A percentile compares a stretch with the other conserved stretches of the same genome.
Conservation (phyloP, 2,329 filamentous ascomycete genomes). For the Xenosphaeropsis pyriputrescens region DNA sequence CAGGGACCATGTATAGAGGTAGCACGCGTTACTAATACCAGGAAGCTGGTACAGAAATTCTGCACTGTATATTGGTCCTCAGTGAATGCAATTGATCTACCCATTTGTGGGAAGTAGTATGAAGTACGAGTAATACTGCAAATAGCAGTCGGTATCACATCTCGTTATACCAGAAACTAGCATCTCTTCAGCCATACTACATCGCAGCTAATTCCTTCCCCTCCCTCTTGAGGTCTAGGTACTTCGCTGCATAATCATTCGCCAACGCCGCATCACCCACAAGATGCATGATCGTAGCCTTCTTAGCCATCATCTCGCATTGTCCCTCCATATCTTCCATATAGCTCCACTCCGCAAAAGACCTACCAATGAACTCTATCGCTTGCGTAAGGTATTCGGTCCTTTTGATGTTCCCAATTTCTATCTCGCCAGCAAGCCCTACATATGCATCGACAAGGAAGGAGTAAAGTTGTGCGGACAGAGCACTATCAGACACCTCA, state of each 20-base stretch:
- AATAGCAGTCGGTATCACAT: too few relatives aligned
- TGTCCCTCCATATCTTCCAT: slow-evolving; percentile 43
- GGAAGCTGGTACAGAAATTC: too few relatives aligned
- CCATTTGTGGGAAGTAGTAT: too few relatives aligned
- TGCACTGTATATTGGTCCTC: too few relatives aligned
- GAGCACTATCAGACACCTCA: slow-evolving; percentile 39
- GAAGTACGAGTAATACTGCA: too few relatives aligned
- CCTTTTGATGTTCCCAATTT: slow-evolving; percentile 18
- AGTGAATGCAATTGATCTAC: too few relatives aligned
- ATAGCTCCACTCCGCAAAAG: slow-evolving; percentile 36
- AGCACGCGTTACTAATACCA: too few relatives aligned
- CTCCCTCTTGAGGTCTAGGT: slow-evolving; percentile 31
- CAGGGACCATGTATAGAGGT: too few relatives aligned
- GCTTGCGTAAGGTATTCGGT: slow-evolving; percentile 34
- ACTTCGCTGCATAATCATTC: slow-evolving; percentile 39
- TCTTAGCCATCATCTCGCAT: slow-evolving; percentile 47
- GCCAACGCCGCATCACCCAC: slow-evolving; percentile 37
- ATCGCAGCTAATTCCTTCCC: slow-evolving; percentile 3
- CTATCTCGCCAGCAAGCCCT: slow-evolving; percentile 38
- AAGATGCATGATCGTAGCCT: slow-evolving; percentile 46
- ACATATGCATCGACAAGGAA: slow-evolving; percentile 49
- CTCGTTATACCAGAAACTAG: too few relatives aligned
- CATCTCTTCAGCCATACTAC: background rate
- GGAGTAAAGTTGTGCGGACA: slow-evolving; percentile 42
- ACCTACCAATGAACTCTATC: slow-evolving; percentile 30